Conservation (phyloP, 192 early-diverging fungal genomes). For the Backusella liffmaniae region DNA sequence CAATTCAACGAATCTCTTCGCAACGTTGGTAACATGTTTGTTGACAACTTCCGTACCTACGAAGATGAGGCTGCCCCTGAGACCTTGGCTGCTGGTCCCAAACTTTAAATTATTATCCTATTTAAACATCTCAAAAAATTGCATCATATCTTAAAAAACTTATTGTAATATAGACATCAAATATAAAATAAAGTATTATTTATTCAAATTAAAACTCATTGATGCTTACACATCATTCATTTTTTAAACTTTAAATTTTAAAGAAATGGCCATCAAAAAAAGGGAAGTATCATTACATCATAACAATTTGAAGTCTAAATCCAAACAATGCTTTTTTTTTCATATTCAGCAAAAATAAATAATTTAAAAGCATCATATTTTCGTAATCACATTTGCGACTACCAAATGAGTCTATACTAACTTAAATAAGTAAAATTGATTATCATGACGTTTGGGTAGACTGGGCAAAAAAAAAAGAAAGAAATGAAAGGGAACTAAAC, state of each 20-base stretch:
- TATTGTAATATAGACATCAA: not conserved
- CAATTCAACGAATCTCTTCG: slow-evolving; percentile 63
- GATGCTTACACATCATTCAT: not conserved
- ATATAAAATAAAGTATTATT: not conserved
- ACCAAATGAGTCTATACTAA: not conserved
- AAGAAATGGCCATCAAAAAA: not conserved
- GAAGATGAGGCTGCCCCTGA: slow-evolving; percentile 73
- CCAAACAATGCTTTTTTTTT: not conserved
- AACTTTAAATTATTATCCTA: slow-evolving; percentile 28
- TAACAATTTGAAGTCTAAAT: not conserved
- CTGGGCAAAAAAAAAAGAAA: not conserved
- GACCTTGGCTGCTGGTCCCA: slow-evolving; percentile 72
- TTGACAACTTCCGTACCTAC: slow-evolving; percentile 88
- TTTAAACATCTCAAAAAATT: not conserved
- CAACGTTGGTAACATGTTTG: slow-evolving; percentile 84
- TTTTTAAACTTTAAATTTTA: not conserved
- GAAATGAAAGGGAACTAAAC: not conserved
- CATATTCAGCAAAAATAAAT: not conserved
- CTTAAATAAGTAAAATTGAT: not conserved
- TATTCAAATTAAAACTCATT: not conserved
- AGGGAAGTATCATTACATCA: not conserved
- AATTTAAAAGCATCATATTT: not conserved
- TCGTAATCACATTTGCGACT: not conserved
- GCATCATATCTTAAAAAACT: not conserved
- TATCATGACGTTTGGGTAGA: not conserved